Percentiles rank a stretch among this genome's conserved stretches.
These are phyloP conservation scores for Fusarium camptoceras DNA, from an alignment of 2,329 filamentous ascomycete genomes.

Conservation along the genomic window DNA sequence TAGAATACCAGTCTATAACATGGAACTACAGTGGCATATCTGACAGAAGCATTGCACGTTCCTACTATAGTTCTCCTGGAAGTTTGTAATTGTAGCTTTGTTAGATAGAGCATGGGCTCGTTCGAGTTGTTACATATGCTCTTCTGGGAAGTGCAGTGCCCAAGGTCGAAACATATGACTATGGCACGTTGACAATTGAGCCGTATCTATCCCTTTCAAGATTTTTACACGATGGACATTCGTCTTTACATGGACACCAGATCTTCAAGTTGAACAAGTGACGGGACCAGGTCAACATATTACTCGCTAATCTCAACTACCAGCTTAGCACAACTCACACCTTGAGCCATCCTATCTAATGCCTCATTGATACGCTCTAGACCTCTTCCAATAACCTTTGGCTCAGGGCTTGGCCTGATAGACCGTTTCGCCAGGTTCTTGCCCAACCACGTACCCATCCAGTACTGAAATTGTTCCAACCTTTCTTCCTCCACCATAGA, in stretches of 20 bases:
- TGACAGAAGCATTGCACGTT: background rate
- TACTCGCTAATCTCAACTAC: conserved; percentile 54
- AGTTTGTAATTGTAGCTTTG: too few species aligned
- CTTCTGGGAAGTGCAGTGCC: background rate
- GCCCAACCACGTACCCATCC: conserved; percentile 54
- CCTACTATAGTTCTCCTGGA: background rate
- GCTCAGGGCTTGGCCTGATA: conserved; percentile 55
- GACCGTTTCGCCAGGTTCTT: conserved; percentile 48
- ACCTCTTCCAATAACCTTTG: conserved; percentile 52
- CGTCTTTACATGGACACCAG: too few species aligned
- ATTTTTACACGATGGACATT: too few species aligned
- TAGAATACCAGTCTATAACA: background rate
- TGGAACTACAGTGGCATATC: background rate
- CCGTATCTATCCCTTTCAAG: background rate
- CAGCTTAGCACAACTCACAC: conserved; percentile 58
- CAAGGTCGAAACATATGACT: background rate
- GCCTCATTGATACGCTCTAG: conserved; percentile 53
- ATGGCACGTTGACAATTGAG: background rate
- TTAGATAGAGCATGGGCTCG: background rate
- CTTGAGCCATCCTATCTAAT: conserved; percentile 51
- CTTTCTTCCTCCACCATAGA: conserved; percentile 51
- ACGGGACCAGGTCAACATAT: background rate
- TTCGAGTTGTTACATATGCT: background rate
- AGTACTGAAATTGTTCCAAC: conserved; percentile 54
- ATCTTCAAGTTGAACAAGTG: too few species aligned